Conservation (phyloP, 805 yeast species). For the Schizosaccharomyces cryophilus region DNA sequence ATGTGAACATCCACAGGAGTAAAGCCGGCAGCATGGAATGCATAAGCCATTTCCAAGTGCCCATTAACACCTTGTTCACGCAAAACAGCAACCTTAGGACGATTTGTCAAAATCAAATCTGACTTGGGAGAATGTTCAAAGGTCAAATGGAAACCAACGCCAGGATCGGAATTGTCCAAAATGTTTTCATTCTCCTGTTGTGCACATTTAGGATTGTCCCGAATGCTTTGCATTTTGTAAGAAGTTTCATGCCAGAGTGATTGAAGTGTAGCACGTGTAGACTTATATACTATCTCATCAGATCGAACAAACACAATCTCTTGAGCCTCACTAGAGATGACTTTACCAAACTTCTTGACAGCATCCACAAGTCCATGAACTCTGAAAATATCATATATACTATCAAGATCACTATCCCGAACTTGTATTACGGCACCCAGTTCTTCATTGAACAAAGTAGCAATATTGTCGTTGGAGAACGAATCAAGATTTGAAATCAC, state of each 20-base stretch:
- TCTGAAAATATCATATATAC: slow-evolving; percentile 32
- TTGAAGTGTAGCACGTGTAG: slow-evolving; percentile 48
- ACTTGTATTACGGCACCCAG: slow-evolving; percentile 92
- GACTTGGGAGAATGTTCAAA: slow-evolving; percentile 15
- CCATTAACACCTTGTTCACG: slow-evolving; percentile 98
- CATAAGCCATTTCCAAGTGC: slow-evolving; percentile 95
- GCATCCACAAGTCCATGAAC: slow-evolving; percentile 31
- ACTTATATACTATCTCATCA: slow-evolving; percentile 19
- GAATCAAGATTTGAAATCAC: slow-evolving; percentile 23
- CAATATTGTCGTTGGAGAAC: slow-evolving; percentile 20
- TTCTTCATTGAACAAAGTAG: slow-evolving; percentile 69
- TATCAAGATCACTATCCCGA: slow-evolving; percentile 23
- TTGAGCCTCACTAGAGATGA: slow-evolving; percentile 26
- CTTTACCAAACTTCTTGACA: slow-evolving; percentile 41
- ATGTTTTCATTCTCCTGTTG: slow-evolving; percentile 61
- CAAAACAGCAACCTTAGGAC: slow-evolving; percentile 81
- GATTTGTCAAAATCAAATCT: slow-evolving; percentile 8
- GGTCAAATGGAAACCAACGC: slow-evolving; percentile 58
- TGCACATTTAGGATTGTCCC: slow-evolving; percentile 85
- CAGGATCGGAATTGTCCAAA: slow-evolving; percentile 67
- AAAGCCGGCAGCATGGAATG: slow-evolving; percentile 85
- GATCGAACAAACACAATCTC: slow-evolving; percentile 12
- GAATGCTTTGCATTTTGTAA: slow-evolving; percentile 62
- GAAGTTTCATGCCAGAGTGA: slow-evolving; percentile 73
- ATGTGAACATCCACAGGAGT: slow-evolving; percentile 86